Percentiles rank a stretch among this genome's conserved stretches.
Evolutionary conservation across 1,284 basidiomycete genomes (phyloP).

Genomic region (Stygiomarasmius scandens): DNA sequence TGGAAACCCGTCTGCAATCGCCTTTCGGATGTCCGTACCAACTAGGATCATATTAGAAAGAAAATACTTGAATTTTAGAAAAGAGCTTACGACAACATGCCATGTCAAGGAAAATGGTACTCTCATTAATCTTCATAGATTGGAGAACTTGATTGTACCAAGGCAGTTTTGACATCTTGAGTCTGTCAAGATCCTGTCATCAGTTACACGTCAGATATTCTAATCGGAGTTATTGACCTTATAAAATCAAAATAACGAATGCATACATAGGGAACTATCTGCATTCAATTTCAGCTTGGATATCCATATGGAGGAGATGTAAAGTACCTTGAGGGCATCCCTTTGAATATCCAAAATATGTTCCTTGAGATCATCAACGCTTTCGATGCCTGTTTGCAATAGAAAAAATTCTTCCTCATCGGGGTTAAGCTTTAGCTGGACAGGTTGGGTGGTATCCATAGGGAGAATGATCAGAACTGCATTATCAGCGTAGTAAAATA

Average conservation of each 20-base stretch:
- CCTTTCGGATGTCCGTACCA: conserved; percentile 6
- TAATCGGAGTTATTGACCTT: conserved; percentile 8
- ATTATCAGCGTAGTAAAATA: too few relatives aligned
- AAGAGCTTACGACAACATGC: conserved; percentile 6
- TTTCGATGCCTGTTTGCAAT: not conserved
- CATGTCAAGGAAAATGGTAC: too few relatives aligned
- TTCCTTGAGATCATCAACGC: not conserved
- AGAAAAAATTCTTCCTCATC: too few relatives aligned
- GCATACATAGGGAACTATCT: conserved; percentile 24
- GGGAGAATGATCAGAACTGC: too few relatives aligned
- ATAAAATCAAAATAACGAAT: conserved; percentile 19
- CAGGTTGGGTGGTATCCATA: too few relatives aligned
- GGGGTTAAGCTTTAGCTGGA: too few relatives aligned
- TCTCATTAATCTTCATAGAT: too few relatives aligned
- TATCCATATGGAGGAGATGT: not conserved
- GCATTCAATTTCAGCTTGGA: not conserved
- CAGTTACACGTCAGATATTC: too few relatives aligned
- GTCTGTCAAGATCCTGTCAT: not conserved
- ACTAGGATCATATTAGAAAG: not conserved
- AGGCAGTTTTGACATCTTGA: conserved; percentile 8
- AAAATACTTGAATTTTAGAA: not conserved
- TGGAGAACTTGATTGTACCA: too few relatives aligned
- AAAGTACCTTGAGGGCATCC: not conserved
- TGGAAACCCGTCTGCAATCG: conserved; percentile 6
- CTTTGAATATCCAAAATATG: conserved; percentile 1